phyloP scores from a whole-genome alignment of 1,284 basidiomycete species.

The Tilletia walkeri region DNA sequence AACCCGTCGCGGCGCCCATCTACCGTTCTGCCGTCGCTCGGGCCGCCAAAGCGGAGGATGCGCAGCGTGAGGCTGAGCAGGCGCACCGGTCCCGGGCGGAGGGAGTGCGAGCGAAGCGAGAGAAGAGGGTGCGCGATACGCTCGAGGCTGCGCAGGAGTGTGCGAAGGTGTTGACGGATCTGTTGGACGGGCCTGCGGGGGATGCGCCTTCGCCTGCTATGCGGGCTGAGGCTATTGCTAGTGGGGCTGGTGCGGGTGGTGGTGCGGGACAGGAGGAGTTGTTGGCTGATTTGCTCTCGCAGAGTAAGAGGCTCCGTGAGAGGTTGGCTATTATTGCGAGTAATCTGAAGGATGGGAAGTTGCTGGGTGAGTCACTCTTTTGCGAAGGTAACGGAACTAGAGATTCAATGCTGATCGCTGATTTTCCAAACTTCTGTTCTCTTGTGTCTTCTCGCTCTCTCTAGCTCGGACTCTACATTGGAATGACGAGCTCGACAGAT shows the following conservation, averaged over 20 bases:
- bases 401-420: too few relatives aligned
- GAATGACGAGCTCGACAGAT: slow-evolving; percentile 39
- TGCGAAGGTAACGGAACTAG: too few relatives aligned
- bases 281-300: slow-evolving; percentile 36
- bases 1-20: slow-evolving; percentile 46
- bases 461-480: slow-evolving; percentile 27
- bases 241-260: too few relatives aligned
- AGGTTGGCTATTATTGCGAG: slow-evolving; percentile 28
- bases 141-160: slow-evolving; percentile 33
- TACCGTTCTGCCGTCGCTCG: slow-evolving; percentile 45
- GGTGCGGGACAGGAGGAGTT: slow-evolving; percentile 26
- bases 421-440: neutral
- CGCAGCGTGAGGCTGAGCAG: slow-evolving; percentile 30
- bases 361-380: slow-evolving; percentile 18
- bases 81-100: slow-evolving; percentile 16
- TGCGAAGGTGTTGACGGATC: slow-evolving; percentile 30
- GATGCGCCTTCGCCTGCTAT: slow-evolving; percentile 1
- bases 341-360: slow-evolving; percentile 25
- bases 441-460: neutral
- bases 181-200: slow-evolving; percentile 25
- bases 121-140: slow-evolving; percentile 19
- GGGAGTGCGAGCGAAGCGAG: neutral
- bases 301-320: slow-evolving; percentile 29
- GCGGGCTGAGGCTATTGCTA: neutral
- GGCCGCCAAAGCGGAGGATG: slow-evolving; percentile 43